Evolutionary conservation across 768 basidiomycete genomes (phyloP).

Genomic region (Krasilnikovozyma curviuscula): DNA sequence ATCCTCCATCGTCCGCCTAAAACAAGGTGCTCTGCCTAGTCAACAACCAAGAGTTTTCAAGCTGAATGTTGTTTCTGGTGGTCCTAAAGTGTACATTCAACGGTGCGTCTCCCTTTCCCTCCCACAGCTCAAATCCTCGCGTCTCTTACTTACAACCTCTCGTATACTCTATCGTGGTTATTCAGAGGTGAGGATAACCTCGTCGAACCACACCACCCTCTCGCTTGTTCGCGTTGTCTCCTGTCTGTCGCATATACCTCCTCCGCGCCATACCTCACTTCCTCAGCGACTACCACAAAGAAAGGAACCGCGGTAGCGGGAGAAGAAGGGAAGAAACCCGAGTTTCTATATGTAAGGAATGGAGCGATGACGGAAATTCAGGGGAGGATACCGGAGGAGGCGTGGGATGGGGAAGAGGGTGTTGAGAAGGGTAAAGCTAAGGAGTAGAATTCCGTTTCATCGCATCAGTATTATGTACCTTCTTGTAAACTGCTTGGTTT

Average conservation of each 20-base stretch:
- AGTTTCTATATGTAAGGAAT: slow-evolving; percentile 3
- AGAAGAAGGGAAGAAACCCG: no score
- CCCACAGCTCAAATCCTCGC: not conserved
- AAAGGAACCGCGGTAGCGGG: no score
- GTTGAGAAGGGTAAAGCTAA: not conserved
- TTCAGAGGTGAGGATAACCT: slow-evolving; percentile 13
- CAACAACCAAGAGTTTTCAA: slow-evolving; percentile 52
- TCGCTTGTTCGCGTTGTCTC: slow-evolving; percentile 22
- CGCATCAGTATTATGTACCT: no score
- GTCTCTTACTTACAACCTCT: not conserved
- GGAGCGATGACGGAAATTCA: slow-evolving; percentile 11
- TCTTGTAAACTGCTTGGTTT: no score
- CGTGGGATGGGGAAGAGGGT: slow-evolving; percentile 12
- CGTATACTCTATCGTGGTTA: slow-evolving; percentile 1
- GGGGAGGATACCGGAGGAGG: slow-evolving; percentile 6
- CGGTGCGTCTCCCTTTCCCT: not conserved
- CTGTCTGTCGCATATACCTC: no score
- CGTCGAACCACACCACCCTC: slow-evolving; percentile 22
- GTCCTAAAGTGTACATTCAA: slow-evolving; percentile 28
- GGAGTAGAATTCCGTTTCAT: no score
- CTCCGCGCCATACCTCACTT: no score
- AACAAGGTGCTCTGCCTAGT: slow-evolving; percentile 35
- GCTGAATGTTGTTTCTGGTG: slow-evolving; percentile 50
- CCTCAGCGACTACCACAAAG: no score
- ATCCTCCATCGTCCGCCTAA: no score